phyloP scores from a whole-genome alignment of 179 eudicot species.

The Patellifolia procumbens region DNA sequence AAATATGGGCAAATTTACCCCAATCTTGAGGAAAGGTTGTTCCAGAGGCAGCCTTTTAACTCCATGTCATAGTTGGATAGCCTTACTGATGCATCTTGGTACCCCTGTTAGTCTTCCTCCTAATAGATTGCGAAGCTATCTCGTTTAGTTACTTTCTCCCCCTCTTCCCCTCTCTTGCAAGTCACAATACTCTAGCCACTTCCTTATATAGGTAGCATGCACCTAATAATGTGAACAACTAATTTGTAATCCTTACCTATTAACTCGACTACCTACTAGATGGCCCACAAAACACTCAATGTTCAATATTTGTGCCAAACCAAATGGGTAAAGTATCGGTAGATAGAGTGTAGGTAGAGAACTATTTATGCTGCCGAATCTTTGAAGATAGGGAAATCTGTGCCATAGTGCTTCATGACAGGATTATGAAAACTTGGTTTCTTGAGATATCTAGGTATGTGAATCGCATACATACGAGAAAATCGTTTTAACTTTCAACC shows the following conservation, averaged over 20 bases:
- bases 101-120: background rate
- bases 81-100: background rate
- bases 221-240: too few relatives aligned
- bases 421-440: background rate
- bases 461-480: background rate
- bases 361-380: background rate
- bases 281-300: too few relatives aligned
- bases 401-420: constrained; percentile 2
- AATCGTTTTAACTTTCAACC: background rate
- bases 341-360: background rate
- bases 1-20: background rate
- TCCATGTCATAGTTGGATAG: background rate
- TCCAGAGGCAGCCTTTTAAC: background rate
- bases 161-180: too few relatives aligned
- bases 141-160: background rate
- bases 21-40: background rate
- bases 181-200: too few relatives aligned
- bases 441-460: background rate
- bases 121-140: background rate
- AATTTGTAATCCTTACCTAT: too few relatives aligned
- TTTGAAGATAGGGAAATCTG: constrained; percentile 1
- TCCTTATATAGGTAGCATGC: too few relatives aligned
- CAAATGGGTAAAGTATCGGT: too few relatives aligned
- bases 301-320: too few relatives aligned
- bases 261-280: too few relatives aligned